A percentile compares a stretch with the other conserved stretches of the same genome.
Conservation (phyloP, 768 basidiomycete genomes). For the Hygrophorus pudorinus region DNA sequence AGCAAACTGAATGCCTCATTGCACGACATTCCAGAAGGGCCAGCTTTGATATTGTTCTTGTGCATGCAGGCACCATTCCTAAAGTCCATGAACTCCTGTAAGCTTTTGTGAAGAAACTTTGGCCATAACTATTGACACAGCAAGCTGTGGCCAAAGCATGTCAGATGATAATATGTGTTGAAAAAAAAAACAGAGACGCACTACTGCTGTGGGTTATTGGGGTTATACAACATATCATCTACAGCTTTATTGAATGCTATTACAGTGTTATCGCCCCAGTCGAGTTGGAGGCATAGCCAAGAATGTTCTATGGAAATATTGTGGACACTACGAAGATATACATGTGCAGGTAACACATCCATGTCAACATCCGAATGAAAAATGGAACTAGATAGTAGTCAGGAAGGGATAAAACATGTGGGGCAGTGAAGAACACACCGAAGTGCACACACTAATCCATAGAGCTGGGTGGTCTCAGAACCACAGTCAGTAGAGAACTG, state of each 20-base stretch:
- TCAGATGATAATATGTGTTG: too few relatives aligned
- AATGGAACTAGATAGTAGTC: constrained; percentile 11
- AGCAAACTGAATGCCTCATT: neutral
- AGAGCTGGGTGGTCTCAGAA: constrained; percentile 17
- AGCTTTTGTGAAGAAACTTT: too few relatives aligned
- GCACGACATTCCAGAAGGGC: neutral
- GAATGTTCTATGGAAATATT: constrained; percentile 20
- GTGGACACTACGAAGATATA: constrained; percentile 17
- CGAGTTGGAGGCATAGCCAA: constrained; percentile 17
- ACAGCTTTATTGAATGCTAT: neutral
- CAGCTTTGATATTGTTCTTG: too few relatives aligned
- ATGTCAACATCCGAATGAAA: constrained; percentile 12
- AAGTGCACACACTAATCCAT: constrained; percentile 17
- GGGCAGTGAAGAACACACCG: constrained; percentile 11
- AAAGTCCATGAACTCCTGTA: too few relatives aligned
- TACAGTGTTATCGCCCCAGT: constrained; percentile 19
- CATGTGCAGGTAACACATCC: constrained; percentile 18
- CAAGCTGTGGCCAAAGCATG: too few relatives aligned
- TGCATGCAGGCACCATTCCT: too few relatives aligned
- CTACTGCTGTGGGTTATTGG: constrained; percentile 7
- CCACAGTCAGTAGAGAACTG: constrained; percentile 24
- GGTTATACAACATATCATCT: constrained; percentile 11
- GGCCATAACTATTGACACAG: too few relatives aligned
- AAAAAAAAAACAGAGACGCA: neutral
- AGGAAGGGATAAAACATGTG: neutral